Evolutionary conservation across 23 red algal species (phyloP), one percentile per base, ranked within the genome.

Genomic region (Gracilaria vermiculophylla): DNA sequence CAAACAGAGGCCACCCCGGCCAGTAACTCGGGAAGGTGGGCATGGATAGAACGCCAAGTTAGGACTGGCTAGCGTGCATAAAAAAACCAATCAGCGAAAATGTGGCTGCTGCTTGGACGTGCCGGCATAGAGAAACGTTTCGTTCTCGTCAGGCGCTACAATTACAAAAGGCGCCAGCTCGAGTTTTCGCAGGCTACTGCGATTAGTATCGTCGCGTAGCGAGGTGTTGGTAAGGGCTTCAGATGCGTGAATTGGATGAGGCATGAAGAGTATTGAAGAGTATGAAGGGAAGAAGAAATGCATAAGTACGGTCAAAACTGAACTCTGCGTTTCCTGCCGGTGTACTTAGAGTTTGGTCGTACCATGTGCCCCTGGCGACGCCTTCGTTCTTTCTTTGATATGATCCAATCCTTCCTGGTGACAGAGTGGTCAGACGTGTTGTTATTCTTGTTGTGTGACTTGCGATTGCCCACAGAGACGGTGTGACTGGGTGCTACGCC

Each of bases 301-400:
- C 5, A 8, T 65, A 37, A 8, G 60, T 6, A 39, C 6, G 43
- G 28, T 73, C 58, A 94, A 81, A 94, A 94, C 76, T 87, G 52
- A 34, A 80, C 81, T 56, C 82, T 56, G 69, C 94, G 94, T 47
- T 92, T 92, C 41, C 88, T 54, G 29, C 94, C 94, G 17, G 89
- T 97, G 91, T 97, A 97, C 73, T 92, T 92, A 14, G 81, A 88
- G 50, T 97, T 83, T 23, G 62, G 42, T 52, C 72, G 43, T n/a
- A 79, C 76, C 25, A 86, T 24, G n/a, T 78, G 61, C n/a, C 94
- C 94, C 44, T 97, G 94, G 42, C 88, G 79, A 69, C 94, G 55
- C 42, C 82, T 78, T 39, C 94, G 48, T 40, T 97, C 94, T 39
- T 97, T 97, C 65, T 95, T 95, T 21, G 82, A 86, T 40, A 95